Evolutionary conservation across 495 filamentous ascomycete species (phyloP), one percentile per base, ranked within the genome.

Genomic region (Clohesyomyces aquaticus): DNA sequence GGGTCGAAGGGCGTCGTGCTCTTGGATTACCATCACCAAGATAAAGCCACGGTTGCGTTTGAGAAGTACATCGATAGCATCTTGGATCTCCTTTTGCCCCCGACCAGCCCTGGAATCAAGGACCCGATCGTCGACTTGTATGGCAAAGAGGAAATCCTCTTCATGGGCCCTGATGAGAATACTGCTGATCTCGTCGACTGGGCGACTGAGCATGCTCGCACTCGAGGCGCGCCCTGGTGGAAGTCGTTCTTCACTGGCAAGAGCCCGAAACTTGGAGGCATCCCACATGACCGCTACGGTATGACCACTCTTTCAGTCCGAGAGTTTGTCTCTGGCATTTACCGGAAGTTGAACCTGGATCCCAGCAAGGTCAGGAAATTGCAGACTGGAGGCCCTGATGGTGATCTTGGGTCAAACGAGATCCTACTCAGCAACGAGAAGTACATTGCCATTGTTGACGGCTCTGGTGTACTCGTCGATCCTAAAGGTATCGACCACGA

Each of bases 201-300:
- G 94, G 94, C 94, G 26, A 98, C 94, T 2, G 90, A 93, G 75
- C 94, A 98, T 75, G 95, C 94, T 61, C 84, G 90, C 35, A 80
- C 78, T 66, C 85, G 94, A 65, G 93, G 92, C 55, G 95, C 95
- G 23, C 90, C 91, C 23, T 98, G 93, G 92, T 98, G 94, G 94
- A 98, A 98, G 79, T 98, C 95, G 0, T 98, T 98, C 85, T 98
- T 98, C 81, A 98, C 94, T 1, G 94, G 94, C 71, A 98, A 98
- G 82, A 95, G 90, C 68, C 94, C 94, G 23, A 93, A 88, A 76
- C 81, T 98, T 42, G 94, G 94, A 49, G 94, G 94, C 71, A 98
- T 98, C 62, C 94, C 94, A 3, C 94, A 98, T 75, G 94, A 98
- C 70, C 76, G 79, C 14, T 98, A 98, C 74, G 94, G 94, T 75